Percentiles rank a stretch among this genome's conserved stretches.
Evolutionary conservation across 768 basidiomycete species (phyloP).

Genomic region (Auricularia sp.): DNA sequence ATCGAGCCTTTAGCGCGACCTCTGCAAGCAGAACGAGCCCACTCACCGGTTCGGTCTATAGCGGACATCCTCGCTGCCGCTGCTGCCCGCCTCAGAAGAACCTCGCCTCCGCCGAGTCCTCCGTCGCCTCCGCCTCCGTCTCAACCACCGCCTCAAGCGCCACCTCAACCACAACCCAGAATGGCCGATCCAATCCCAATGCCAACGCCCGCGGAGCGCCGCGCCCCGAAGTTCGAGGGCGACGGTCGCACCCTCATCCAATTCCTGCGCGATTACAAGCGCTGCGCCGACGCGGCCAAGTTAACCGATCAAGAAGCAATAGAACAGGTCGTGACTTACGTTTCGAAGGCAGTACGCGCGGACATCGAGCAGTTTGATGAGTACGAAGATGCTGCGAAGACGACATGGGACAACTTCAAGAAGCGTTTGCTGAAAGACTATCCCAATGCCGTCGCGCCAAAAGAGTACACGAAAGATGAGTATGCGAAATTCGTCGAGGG

Average conservation of each 20-base stretch:
- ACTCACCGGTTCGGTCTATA: too few species aligned
- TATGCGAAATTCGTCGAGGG: background rate
- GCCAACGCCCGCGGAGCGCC: background rate
- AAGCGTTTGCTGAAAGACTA: background rate
- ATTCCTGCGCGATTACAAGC: background rate
- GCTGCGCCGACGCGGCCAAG: background rate
- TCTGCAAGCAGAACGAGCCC: too few species aligned
- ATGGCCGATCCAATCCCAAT: background rate
- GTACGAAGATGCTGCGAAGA: background rate
- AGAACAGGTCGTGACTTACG: background rate
- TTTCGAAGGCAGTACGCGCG: background rate
- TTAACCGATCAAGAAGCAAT: background rate
- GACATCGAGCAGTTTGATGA: background rate
- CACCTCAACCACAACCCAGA: too few species aligned
- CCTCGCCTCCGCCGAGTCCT: too few species aligned
- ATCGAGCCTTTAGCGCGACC: too few species aligned
- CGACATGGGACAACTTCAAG: background rate
- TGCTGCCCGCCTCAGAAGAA: too few species aligned
- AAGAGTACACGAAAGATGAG: background rate
- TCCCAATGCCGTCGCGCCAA: background rate
- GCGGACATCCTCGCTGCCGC: too few species aligned
- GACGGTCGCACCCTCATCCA: background rate
- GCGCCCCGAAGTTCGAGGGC: background rate
- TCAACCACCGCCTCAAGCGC: too few species aligned
- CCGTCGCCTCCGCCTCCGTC: too few species aligned